Conservation (phyloP, 441 rosid species). For the Aquilaria agallochum region DNA sequence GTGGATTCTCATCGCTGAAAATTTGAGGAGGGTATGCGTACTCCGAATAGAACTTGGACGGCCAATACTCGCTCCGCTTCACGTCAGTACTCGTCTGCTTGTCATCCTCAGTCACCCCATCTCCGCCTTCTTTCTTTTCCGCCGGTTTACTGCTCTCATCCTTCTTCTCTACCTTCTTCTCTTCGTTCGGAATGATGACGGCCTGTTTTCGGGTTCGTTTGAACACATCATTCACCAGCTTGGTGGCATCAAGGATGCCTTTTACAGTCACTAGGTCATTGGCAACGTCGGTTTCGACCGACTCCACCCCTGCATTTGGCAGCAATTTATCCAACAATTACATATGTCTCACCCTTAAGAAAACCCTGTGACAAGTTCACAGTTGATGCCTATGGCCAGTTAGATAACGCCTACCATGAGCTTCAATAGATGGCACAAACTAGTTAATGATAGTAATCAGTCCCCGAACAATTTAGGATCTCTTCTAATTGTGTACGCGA, state of each 20-base stretch:
- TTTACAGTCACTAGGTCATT: slow-evolving; percentile 30
- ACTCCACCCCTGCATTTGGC: slow-evolving; percentile 29
- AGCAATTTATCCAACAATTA: not conserved
- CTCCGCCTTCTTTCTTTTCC: slow-evolving; percentile 20
- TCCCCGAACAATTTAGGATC: too few species aligned
- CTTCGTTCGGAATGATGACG: slow-evolving; percentile 30
- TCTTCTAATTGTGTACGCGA: too few species aligned
- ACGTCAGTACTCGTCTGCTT: slow-evolving; percentile 19
- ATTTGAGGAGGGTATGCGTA: slow-evolving; percentile 29
- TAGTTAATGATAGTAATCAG: too few species aligned
- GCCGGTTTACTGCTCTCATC: slow-evolving; percentile 5
- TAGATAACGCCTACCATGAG: too few species aligned
- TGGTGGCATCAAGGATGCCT: slow-evolving; percentile 32
- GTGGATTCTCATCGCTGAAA: slow-evolving; percentile 50
- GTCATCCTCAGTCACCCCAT: slow-evolving; percentile 22
- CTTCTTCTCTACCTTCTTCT: slow-evolving; percentile 29
- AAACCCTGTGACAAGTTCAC: too few species aligned
- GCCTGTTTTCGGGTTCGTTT: slow-evolving; percentile 42
- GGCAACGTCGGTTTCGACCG: slow-evolving; percentile 32
- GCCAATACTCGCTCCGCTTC: slow-evolving; percentile 33
- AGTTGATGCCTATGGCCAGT: too few species aligned
- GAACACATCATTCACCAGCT: slow-evolving; percentile 25
- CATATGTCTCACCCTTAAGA: too few species aligned
- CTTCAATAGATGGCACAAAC: too few species aligned
- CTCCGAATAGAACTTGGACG: slow-evolving; percentile 27